Conservation (phyloP, 345 rosid genomes). For the Firmiana major region DNA sequence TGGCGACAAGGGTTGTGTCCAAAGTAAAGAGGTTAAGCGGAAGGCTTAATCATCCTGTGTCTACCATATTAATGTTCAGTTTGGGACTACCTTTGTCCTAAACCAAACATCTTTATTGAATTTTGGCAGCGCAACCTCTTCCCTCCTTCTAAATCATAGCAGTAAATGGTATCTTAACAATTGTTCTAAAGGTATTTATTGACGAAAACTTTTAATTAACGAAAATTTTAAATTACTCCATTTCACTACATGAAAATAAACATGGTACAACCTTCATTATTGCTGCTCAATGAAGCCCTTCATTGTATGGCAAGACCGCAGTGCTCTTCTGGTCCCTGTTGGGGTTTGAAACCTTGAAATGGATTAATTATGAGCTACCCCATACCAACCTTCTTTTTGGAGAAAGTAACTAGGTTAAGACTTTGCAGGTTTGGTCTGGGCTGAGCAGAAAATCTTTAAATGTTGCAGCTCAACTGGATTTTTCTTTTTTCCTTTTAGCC, state of each 20-base stretch:
- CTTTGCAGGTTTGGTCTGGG: background rate
- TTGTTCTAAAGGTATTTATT: no score
- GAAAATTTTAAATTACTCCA: no score
- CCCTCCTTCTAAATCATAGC: background rate
- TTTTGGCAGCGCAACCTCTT: background rate
- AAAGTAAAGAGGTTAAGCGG: background rate
- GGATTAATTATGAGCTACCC: background rate
- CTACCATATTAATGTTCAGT: background rate
- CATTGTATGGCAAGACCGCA: background rate
- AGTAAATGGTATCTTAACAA: no score
- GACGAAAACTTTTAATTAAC: no score
- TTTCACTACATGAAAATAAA: no score
- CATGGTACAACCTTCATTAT: no score
- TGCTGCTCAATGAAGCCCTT: background rate
- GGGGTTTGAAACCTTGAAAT: background rate
- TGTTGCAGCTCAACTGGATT: background rate
- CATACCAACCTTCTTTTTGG: background rate
- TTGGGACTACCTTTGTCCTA: background rate
- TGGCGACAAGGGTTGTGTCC: background rate
- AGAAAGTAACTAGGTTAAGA: no score
- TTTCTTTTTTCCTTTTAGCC: background rate
- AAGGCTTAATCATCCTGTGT: background rate
- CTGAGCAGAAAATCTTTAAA: background rate
- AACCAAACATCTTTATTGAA: background rate
- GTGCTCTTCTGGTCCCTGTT: background rate